A percentile compares a stretch with the other conserved stretches of the same genome.
These are phyloP conservation scores for Meyerozyma smithsonii DNA, from an alignment of 1,139 yeast species.

Conservation along the genomic window DNA sequence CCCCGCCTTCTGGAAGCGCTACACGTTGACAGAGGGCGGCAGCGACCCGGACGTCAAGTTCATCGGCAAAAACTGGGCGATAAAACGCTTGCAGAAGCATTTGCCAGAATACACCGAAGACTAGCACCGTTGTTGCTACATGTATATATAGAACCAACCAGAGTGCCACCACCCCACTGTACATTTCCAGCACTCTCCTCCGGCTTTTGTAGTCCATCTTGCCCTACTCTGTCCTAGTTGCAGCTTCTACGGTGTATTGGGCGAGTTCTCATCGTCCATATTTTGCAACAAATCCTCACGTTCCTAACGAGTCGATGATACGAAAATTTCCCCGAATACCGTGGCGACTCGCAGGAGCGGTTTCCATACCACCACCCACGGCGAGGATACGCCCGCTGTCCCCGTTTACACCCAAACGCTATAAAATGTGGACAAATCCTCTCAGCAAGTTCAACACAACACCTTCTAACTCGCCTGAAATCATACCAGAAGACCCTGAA, in stretches of 20 bases:
- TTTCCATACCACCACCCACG: too few species aligned
- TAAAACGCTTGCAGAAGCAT: constrained; percentile 59
- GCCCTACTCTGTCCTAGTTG: background rate
- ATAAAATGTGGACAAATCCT: constrained; percentile 18
- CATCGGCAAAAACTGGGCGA: constrained; percentile 78
- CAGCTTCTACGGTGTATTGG: background rate
- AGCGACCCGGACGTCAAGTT: constrained; percentile 65
- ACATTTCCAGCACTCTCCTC: too few species aligned
- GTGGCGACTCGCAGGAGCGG: background rate
- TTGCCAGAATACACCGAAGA: constrained; percentile 36
- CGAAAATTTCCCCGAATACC: background rate
- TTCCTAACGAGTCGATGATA: background rate
- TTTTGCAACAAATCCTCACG: background rate
- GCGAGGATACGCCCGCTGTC: background rate
- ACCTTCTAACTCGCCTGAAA: constrained; percentile 3
- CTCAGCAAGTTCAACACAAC: constrained; percentile 14
- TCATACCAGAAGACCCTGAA: constrained; percentile 11
- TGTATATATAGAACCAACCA: background rate
- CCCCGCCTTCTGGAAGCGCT: constrained; percentile 69
- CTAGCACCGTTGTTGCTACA: background rate
- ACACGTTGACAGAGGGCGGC: constrained; percentile 58
- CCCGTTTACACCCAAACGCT: constrained; percentile 2
- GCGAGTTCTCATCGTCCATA: constrained; percentile 2
- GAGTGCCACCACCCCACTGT: too few species aligned
- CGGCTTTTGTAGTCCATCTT: too few species aligned